Evolutionary conservation across 176 grass and related monocot species (phyloP), one percentile per base, ranked within the genome.

Genomic region (Lolium perenne): DNA sequence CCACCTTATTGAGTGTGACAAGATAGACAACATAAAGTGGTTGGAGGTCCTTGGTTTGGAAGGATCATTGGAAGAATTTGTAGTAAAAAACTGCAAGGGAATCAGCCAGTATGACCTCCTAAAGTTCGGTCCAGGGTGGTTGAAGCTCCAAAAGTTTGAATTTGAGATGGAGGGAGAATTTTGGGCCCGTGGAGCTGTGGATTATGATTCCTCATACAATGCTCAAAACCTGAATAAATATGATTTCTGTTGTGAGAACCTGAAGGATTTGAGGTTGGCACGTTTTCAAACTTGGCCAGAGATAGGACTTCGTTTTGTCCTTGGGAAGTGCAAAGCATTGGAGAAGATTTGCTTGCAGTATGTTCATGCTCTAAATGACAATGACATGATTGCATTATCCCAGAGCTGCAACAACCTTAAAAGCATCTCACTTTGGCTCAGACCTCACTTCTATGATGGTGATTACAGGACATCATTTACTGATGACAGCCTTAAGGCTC

Each of bases 81-180:
- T 70, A n/a, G 17, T 70, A 17, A 70, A 70, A 17, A 43, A 43
- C 11, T 70, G 67, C 8, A 5, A 41, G n/a, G 67, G 67, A n/a
- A 70, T 70, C 67, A 70, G n/a, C n/a, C 67, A 70, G 7, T 9
- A 70, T 70, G 38, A 70, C 38, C 18, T 70, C 67, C 67, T 70
- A n/a, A 70, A 70, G 38, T 70, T 70, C n/a, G 38, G 38, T 70
- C n/a, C 38, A 10, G 67, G 67, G 17, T 70, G 67, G 67, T 43
- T 43, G 67, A 70, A 70, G 67, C 67, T 70, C 67, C 38, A 70
- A 17, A 70, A 70, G 67, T 70, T 70, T 43, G 66, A 70, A 8
- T 70, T 41, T 41, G 35, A 41, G 66, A 2, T 1, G 0, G 41
- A 70, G 9, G 16, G 17, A 70, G 66, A 3, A 41, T 18, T 56